A percentile compares a stretch with the other conserved stretches of the same genome.
phyloP scores from a whole-genome alignment of 805 yeast species.

The Cephaloascus fragrans region DNA sequence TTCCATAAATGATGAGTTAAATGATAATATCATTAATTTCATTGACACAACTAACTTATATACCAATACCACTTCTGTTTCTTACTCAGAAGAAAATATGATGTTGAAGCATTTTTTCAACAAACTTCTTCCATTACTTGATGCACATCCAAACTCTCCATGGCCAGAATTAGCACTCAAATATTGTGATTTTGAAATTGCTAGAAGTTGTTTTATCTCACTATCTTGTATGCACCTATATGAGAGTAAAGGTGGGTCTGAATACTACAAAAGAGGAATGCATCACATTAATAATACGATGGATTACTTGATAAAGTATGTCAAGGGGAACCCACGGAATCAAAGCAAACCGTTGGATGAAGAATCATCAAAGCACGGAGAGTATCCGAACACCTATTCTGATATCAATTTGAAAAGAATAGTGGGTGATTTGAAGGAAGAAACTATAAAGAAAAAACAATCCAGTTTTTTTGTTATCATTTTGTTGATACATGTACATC shows the following conservation, averaged over 20 bases:
- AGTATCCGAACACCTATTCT: slow-evolving; percentile 4
- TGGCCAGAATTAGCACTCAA: slow-evolving; percentile 52
- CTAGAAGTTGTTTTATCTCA: slow-evolving; percentile 48
- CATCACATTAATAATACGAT: slow-evolving; percentile 46
- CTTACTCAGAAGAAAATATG: slow-evolving; percentile 41
- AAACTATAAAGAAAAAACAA: slow-evolving; percentile 20
- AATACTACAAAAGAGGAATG: slow-evolving; percentile 42
- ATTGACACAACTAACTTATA: slow-evolving; percentile 9
- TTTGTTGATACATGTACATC: slow-evolving; percentile 43
- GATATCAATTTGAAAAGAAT: slow-evolving; percentile 19
- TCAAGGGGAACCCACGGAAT: slow-evolving; percentile 12
- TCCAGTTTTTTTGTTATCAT: slow-evolving; percentile 37
- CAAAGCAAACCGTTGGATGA: slow-evolving; percentile 6
- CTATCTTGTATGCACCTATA: slow-evolving; percentile 49
- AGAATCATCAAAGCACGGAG: too few relatives aligned
- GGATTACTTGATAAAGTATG: slow-evolving; percentile 40
- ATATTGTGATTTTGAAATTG: slow-evolving; percentile 49
- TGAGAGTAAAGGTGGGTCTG: slow-evolving; percentile 42
- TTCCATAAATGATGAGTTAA: background rate
- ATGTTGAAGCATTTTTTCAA: slow-evolving; percentile 48
- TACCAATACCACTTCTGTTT: slow-evolving; percentile 7
- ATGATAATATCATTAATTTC: slow-evolving; percentile 8
- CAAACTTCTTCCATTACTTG: slow-evolving; percentile 40
- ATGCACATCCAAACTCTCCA: slow-evolving; percentile 52
- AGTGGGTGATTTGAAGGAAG: slow-evolving; percentile 25